These are phyloP conservation scores for Boletus holoroseus DNA, from an alignment of 1,284 basidiomycete genomes.

Conservation along the genomic window DNA sequence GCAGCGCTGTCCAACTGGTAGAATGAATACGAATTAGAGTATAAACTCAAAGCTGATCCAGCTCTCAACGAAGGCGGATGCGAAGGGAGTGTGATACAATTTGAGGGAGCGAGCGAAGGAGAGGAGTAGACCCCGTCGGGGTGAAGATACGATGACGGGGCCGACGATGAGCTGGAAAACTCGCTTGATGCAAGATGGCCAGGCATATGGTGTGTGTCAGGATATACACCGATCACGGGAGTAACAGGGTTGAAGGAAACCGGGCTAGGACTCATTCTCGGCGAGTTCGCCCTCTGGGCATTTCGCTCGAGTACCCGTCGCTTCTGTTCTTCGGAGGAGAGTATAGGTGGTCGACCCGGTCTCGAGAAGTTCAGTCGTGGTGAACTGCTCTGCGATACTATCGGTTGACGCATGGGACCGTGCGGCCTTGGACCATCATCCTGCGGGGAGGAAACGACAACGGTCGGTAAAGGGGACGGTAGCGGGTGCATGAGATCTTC, in stretches of 20 bases:
- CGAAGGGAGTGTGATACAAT: constrained; percentile 18
- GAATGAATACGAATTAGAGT: constrained; percentile 58
- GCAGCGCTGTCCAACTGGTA: constrained; percentile 49
- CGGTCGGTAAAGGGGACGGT: constrained; percentile 39
- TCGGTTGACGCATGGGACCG: constrained; percentile 29
- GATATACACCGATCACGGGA: constrained; percentile 21
- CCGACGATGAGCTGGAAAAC: background rate
- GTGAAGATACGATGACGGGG: constrained; percentile 18
- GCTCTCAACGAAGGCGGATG: constrained; percentile 34
- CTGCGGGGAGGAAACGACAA: constrained; percentile 42
- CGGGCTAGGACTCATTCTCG: constrained; percentile 20
- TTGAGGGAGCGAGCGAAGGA: constrained; percentile 14
- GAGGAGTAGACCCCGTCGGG: constrained; percentile 15
- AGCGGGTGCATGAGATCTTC: constrained; percentile 31
- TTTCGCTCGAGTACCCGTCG: constrained; percentile 58
- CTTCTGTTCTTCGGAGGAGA: constrained; percentile 50
- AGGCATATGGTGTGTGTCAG: background rate
- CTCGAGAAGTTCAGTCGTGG: constrained; percentile 51
- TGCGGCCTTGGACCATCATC: constrained; percentile 11
- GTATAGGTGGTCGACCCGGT: constrained; percentile 44
- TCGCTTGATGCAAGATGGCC: constrained; percentile 1
- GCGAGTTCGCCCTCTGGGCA: constrained; percentile 31
- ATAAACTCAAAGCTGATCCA: constrained; percentile 47
- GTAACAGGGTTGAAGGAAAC: constrained; percentile 17
- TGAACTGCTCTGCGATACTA: constrained; percentile 31